Evolutionary conservation across 495 filamentous ascomycete species (phyloP), one percentile per base, ranked within the genome.

Genomic region (Geopyxis carbonaria): DNA sequence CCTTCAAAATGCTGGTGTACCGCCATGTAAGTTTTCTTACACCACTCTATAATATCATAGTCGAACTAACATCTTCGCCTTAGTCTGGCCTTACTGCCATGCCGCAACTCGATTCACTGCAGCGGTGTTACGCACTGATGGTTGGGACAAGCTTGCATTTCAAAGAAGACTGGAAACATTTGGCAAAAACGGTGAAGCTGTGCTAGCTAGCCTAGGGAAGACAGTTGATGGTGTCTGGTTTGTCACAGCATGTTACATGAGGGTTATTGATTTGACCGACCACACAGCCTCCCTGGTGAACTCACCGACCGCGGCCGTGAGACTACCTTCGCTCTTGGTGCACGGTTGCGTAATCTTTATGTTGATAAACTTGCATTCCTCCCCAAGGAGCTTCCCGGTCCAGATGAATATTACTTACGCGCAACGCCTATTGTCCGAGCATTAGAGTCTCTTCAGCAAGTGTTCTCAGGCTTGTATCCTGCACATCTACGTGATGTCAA

Each of bases 31-130:
- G 51, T 45, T 15, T 28, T 34, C 20, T 45, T n/a, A n/a, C n/a
- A n/a, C n/a, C n/a, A n/a, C n/a, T n/a, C n/a, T n/a, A n/a, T n/a
- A n/a, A n/a, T n/a, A n/a, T n/a, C n/a, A n/a, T n/a, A n/a, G n/a
- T n/a, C n/a, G n/a, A n/a, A n/a, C n/a, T n/a, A n/a, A n/a, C n/a
- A n/a, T n/a, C n/a, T n/a, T n/a, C n/a, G n/a, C n/a, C 35, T 22
- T 47, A 77, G 72, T 80, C 58, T 97, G 89, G 89, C 80, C 89
- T 6, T 97, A 94, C 61, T 97, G 89, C 61, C 67, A 66, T 35
- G 70, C 75, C 29, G 85, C 81, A 13, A 66, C 67, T 23, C 74
- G 71, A 43, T 67, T 94, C 55, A 70, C 70, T 25, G 74, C 78
- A 47, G 70, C 76, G 52, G 72, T 85, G 8, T 62, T 85, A 27